These are phyloP conservation scores for Tylopilus intermedius DNA, from an alignment of 768 basidiomycete species.

Conservation along the genomic window DNA sequence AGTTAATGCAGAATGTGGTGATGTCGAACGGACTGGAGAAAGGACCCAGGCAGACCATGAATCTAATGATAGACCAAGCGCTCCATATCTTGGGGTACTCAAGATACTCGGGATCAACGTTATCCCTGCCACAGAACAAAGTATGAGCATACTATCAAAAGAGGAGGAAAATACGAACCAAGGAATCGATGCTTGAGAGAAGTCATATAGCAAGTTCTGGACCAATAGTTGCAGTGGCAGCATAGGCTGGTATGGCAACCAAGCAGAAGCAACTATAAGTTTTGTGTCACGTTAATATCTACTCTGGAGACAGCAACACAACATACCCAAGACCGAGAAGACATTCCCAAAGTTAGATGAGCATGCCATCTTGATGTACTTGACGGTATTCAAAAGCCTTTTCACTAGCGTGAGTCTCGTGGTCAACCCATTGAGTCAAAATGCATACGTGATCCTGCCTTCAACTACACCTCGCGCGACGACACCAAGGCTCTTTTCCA, in stretches of 20 bases:
- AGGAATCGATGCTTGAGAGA: slow-evolving; percentile 35
- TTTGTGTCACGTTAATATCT: neutral
- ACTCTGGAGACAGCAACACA: neutral
- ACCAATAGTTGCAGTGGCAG: slow-evolving; percentile 29
- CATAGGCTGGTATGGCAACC: slow-evolving; percentile 37
- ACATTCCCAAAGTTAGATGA: slow-evolving; percentile 35
- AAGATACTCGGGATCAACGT: slow-evolving; percentile 35
- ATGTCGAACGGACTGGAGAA: slow-evolving; percentile 36
- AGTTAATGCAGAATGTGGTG: slow-evolving; percentile 29
- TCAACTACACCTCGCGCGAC: slow-evolving; percentile 31
- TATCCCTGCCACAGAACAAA: slow-evolving; percentile 23
- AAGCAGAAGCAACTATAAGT: slow-evolving; percentile 31
- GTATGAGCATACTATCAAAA: slow-evolving; percentile 4
- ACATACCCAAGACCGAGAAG: slow-evolving; percentile 30
- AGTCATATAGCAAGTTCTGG: slow-evolving; percentile 34
- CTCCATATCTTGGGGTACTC: slow-evolving; percentile 28
- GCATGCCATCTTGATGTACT: slow-evolving; percentile 37
- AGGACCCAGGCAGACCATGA: slow-evolving; percentile 34
- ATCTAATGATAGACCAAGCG: slow-evolving; percentile 32
- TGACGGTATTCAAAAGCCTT: slow-evolving; percentile 34
- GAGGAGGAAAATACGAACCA: slow-evolving; percentile 18
- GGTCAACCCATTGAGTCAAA: neutral
- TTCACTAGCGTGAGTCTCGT: slow-evolving; percentile 9
- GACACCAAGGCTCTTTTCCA: slow-evolving; percentile 34
- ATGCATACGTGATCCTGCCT: slow-evolving; percentile 30